Evolutionary conservation across 768 basidiomycete species (phyloP).

Genomic region (Hygrophoropsis aurantiaca): DNA sequence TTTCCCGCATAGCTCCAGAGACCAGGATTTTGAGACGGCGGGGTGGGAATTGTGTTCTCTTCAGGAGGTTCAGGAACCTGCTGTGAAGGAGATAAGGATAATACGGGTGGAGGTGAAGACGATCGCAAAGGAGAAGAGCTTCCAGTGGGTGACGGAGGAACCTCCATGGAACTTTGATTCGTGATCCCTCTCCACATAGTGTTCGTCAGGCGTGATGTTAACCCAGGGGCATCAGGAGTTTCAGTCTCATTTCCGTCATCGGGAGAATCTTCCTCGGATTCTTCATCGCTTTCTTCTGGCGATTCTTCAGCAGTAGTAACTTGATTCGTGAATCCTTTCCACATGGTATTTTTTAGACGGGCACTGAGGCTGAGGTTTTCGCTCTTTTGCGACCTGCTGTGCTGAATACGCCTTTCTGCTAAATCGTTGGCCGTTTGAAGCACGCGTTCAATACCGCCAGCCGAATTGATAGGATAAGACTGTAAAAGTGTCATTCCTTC

Average conservation of each 20-base stretch:
- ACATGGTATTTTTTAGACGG: slow-evolving; percentile 58
- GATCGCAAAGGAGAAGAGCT: slow-evolving; percentile 54
- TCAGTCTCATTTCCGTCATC: slow-evolving; percentile 50
- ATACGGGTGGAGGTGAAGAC: slow-evolving; percentile 28
- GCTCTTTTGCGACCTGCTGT: slow-evolving; percentile 29
- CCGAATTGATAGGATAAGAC: slow-evolving; percentile 59
- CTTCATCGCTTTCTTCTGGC: slow-evolving; percentile 31
- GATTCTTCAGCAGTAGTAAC: slow-evolving; percentile 35
- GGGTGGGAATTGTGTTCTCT: slow-evolving; percentile 12
- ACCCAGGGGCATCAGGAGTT: slow-evolving; percentile 32
- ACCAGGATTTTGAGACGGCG: slow-evolving; percentile 16
- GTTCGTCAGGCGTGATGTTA: slow-evolving; percentile 55
- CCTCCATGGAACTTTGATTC: slow-evolving; percentile 74
- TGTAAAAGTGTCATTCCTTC: slow-evolving; percentile 67
- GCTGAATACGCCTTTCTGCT: slow-evolving; percentile 47
- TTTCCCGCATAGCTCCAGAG: slow-evolving; percentile 76
- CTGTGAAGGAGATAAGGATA: slow-evolving; percentile 24
- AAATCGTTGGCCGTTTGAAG: slow-evolving; percentile 68
- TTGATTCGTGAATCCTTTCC: slow-evolving; percentile 67
- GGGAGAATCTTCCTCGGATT: slow-evolving; percentile 23
- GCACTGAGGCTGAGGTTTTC: slow-evolving; percentile 48
- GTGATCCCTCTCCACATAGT: slow-evolving; percentile 79
- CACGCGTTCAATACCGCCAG: slow-evolving; percentile 70
- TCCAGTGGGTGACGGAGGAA: slow-evolving; percentile 40
- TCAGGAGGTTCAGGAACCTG: slow-evolving; percentile 10